Evolutionary conservation across 176 grass and related monocot genomes (phyloP).

Genomic region (Triticum dicoccoides): DNA sequence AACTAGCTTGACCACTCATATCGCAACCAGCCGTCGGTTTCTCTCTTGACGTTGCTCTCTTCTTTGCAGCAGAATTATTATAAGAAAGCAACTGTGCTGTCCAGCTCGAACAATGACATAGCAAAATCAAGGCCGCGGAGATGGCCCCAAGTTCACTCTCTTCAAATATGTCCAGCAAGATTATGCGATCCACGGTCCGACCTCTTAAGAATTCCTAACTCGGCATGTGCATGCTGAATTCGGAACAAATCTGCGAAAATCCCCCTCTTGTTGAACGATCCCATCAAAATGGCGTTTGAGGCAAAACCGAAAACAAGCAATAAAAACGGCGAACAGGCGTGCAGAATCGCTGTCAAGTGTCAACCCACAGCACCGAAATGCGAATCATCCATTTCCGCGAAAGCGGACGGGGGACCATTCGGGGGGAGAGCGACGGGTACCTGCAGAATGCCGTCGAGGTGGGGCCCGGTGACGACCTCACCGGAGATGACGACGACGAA

Average conservation of each 20-base stretch:
- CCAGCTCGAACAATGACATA: not conserved
- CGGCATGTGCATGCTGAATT: not conserved
- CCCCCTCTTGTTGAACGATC: not conserved
- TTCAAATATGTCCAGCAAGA: not conserved
- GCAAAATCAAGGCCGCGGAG: not conserved
- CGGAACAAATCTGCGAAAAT: not conserved
- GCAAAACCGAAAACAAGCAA: not conserved
- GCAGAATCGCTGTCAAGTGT: not conserved
- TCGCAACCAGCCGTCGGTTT: not conserved
- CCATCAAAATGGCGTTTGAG: not conserved
- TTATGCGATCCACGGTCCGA: not conserved
- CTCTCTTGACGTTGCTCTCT: not conserved
- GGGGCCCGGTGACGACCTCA: conserved; percentile 63
- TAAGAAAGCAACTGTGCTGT: not conserved
- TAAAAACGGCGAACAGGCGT: not conserved
- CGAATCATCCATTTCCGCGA: not conserved
- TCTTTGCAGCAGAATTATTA: not conserved
- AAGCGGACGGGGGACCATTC: not conserved
- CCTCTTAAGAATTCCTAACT: not conserved
- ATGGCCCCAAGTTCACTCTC: not conserved
- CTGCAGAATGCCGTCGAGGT: conserved; percentile 77
- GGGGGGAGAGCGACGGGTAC: not conserved
- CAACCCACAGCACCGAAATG: not conserved
- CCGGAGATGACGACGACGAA: conserved; percentile 80
- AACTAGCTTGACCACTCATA: not conserved